A percentile compares a stretch with the other conserved stretches of the same genome.
Evolutionary conservation across 2,329 filamentous ascomycete species (phyloP).

Genomic region (Penicillium sp.): DNA sequence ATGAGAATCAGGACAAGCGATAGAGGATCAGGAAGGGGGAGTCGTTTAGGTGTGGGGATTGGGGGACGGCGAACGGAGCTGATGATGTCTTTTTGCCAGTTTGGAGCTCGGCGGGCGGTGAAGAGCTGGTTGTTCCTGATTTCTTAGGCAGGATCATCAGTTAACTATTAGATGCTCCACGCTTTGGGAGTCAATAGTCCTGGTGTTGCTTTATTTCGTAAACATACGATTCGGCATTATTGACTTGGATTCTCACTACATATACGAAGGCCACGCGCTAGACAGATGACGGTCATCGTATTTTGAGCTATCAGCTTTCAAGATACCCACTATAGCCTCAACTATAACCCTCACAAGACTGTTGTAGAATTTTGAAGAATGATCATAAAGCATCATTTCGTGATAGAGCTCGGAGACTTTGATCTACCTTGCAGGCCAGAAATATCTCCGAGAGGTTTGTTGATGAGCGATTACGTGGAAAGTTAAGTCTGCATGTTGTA

Average conservation of each 20-base stretch:
- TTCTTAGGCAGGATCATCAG: not conserved
- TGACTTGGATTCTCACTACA: not conserved
- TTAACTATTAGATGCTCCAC: not conserved
- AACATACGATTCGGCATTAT: too few relatives aligned
- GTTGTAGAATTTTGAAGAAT: not conserved
- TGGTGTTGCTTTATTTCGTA: too few relatives aligned
- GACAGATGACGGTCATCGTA: not conserved
- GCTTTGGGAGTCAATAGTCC: not conserved
- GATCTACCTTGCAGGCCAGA: not conserved
- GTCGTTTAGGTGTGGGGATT: constrained; percentile 20
- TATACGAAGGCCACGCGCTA: not conserved
- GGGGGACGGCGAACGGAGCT: constrained; percentile 24
- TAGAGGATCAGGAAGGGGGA: constrained; percentile 17
- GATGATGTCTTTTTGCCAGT: constrained; percentile 31
- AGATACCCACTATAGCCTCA: not conserved
- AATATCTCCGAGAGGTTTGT: constrained; percentile 10
- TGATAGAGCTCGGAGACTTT: not conserved
- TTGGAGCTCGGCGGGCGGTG: constrained; percentile 30
- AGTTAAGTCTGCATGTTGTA: not conserved
- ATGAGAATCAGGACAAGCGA: constrained; percentile 12
- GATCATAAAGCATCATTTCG: too few relatives aligned
- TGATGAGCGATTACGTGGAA: not conserved
- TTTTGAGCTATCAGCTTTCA: not conserved
- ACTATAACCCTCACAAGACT: not conserved
- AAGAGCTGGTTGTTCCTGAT: constrained; percentile 17